Evolutionary conservation across 106 monocot species (phyloP), one percentile per base, ranked within the genome.

Genomic region (Dendrobium catenatum): DNA sequence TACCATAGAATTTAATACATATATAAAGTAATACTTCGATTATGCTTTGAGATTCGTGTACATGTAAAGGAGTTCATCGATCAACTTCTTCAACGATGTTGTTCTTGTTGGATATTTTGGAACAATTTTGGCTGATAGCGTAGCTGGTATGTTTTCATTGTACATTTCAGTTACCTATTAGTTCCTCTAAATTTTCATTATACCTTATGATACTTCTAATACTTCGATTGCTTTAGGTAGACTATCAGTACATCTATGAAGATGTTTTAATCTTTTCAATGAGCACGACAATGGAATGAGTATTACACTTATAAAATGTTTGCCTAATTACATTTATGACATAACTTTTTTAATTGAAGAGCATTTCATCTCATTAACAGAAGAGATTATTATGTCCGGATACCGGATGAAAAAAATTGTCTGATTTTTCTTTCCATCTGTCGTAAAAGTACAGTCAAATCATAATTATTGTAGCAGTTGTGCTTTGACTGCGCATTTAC

Each of bases 71-170:
- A 37, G 37, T 37, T 37, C 37, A 2, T 37, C 26, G 26, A 26
- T 26, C 37, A 37, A 37, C 3, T 37, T 37, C 37, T 37, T 37
- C 37, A 37, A 37, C 37, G 37, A 37, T 37, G 37, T 37, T 37
- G 37, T 76, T 22, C 88, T 86, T 44, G 48, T 26, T 64, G 88
- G 97, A 80, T 89, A 86, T 72, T 97, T 97, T 76, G 97, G 97
- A 78, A 92, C 86, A 68, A 78, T 94, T 76, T 86, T 97, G 68
- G 80, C 81, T 42, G 42, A 75, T 2, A 79, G 48, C 55, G 87
- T 79, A 75, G 8, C 42, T 22, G 48, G 91, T 88, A 89, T 81
- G 86, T 68, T 73, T 37, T 76, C 37, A 11, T 67, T 1, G 11
- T 5, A 29, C 0, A 58, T 40, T 24, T 73, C 43, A 74, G 6